Percentiles rank a stretch among this genome's conserved stretches.
Evolutionary conservation across 305 asterid genomes (phyloP).

Genomic region (Striga hermonthica): DNA sequence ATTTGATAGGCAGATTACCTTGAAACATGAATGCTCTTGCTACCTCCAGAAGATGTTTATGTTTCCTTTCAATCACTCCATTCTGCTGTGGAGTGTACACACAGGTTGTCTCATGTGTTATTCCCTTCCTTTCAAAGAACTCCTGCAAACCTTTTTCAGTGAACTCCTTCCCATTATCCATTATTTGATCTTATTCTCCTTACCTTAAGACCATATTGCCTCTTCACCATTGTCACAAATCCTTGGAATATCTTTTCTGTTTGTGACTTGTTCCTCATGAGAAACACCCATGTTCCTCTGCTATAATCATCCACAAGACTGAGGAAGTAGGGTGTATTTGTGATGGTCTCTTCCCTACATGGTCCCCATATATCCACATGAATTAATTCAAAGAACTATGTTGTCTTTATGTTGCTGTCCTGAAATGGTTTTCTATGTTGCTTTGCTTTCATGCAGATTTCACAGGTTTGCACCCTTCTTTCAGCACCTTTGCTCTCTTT

Average conservation of each 20-base stretch:
- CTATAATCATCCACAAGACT: constrained; percentile 16
- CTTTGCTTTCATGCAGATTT: neutral
- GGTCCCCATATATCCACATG: constrained; percentile 22
- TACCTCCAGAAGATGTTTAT: neutral
- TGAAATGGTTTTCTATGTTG: neutral
- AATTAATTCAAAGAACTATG: neutral
- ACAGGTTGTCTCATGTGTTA: neutral
- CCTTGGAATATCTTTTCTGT: neutral
- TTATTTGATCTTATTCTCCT: neutral
- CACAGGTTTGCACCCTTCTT: neutral
- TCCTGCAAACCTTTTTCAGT: too few species aligned
- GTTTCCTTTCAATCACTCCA: neutral
- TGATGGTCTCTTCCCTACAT: neutral
- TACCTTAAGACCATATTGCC: neutral
- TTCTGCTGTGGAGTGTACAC: constrained; percentile 12
- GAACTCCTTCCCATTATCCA: neutral
- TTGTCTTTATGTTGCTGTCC: neutral
- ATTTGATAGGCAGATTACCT: neutral
- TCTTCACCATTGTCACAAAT: neutral
- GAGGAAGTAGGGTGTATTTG: neutral
- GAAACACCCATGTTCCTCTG: neutral
- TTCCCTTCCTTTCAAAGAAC: neutral
- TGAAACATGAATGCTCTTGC: neutral
- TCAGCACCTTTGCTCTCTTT: neutral
- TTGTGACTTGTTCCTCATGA: neutral